These are phyloP conservation scores for Cladosporium sp. DNA, from an alignment of 2,329 filamentous ascomycete species.

Conservation along the genomic window DNA sequence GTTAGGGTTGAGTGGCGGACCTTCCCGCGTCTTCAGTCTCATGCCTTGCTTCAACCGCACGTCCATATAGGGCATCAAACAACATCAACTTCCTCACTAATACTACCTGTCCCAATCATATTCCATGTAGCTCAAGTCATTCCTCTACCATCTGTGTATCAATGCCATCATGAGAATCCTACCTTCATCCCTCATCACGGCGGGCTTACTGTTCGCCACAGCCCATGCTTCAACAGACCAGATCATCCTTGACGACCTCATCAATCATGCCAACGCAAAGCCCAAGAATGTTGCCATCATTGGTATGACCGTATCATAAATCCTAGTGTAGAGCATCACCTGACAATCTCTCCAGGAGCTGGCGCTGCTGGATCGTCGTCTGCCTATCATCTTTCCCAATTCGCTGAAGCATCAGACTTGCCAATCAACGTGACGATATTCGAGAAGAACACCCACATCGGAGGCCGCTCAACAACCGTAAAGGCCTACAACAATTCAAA, in stretches of 20 bases:
- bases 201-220: background rate
- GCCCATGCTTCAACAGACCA: conserved; percentile 1
- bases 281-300: conserved; percentile 10
- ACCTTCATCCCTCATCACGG: background rate
- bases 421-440: conserved; percentile 80
- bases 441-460: conserved; percentile 72
- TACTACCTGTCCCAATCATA: too few relatives aligned
- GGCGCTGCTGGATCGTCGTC: conserved; percentile 84
- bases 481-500: conserved; percentile 65
- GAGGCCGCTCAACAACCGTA: conserved; percentile 83
- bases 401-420: conserved; percentile 57
- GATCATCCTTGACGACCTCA: background rate
- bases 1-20: too few relatives aligned
- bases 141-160: too few relatives aligned
- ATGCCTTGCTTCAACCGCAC: too few relatives aligned
- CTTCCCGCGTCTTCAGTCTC: too few relatives aligned
- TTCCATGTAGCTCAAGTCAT: too few relatives aligned
- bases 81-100: too few relatives aligned
- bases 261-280: background rate
- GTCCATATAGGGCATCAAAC: too few relatives aligned
- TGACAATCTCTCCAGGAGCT: conserved; percentile 67
- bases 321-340: too few relatives aligned
- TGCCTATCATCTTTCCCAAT: conserved; percentile 76
- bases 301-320: background rate
- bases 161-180: background rate